These are phyloP conservation scores for Trichoderma sp. DNA, from an alignment of 2,329 filamentous ascomycete genomes.

Conservation along the genomic window DNA sequence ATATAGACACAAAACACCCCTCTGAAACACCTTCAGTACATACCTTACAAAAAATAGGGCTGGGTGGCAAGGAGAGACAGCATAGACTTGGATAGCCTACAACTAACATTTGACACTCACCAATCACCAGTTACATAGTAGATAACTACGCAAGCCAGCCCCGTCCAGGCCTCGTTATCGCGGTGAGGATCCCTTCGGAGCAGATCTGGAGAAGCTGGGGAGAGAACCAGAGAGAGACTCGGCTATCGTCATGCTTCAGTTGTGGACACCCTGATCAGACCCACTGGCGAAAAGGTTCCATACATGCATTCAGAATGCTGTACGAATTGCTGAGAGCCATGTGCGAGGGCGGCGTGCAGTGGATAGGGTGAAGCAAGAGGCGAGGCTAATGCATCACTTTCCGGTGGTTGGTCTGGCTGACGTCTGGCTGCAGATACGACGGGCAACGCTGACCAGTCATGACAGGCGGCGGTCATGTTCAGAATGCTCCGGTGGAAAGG, in stretches of 20 bases:
- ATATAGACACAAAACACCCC: not conserved
- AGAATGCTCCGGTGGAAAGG: slow-evolving; percentile 4
- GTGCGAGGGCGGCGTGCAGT: not conserved
- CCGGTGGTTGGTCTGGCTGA: slow-evolving; percentile 14
- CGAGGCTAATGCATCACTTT: not conserved
- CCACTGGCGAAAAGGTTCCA: slow-evolving; percentile 9
- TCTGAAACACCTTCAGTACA: not conserved
- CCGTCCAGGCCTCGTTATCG: not conserved
- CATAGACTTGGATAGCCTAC: slow-evolving; percentile 14
- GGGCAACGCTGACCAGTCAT: slow-evolving; percentile 4
- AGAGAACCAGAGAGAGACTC: not conserved
- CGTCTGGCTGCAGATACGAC: slow-evolving; percentile 22
- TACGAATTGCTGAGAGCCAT: not conserved
- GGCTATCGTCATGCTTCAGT: slow-evolving; percentile 13
- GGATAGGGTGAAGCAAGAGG: not conserved
- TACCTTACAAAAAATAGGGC: not conserved
- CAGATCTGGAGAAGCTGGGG: not conserved
- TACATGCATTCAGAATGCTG: not conserved
- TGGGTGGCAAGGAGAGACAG: not conserved
- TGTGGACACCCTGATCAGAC: slow-evolving; percentile 11
- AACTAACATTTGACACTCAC: not conserved
- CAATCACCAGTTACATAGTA: too few species aligned
- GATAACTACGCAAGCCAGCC: too few species aligned
- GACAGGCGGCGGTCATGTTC: not conserved
- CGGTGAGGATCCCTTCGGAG: not conserved